Conservation (phyloP, 495 filamentous ascomycete species). For the Podospora conica region DNA sequence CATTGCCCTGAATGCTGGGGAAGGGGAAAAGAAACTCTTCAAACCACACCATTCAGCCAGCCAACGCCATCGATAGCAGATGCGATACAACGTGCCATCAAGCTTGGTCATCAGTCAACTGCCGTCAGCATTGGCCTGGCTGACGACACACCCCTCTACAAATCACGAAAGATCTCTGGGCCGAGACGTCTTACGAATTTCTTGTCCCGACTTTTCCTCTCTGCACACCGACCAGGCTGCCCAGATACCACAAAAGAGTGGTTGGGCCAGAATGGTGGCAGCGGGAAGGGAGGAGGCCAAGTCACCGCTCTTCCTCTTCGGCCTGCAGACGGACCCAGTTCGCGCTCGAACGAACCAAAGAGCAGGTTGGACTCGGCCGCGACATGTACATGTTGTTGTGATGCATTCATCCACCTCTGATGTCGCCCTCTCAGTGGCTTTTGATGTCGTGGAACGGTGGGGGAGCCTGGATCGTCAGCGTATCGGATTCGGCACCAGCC, state of each 20-base stretch:
- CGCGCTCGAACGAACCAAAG: background rate
- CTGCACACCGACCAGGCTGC: background rate
- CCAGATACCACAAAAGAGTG: background rate
- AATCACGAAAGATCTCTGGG: background rate
- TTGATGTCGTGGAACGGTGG: background rate
- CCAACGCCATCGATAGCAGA: background rate
- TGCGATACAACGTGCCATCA: too few relatives aligned
- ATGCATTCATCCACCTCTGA: background rate
- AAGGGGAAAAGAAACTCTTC: background rate
- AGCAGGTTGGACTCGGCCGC: background rate
- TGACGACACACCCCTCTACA: too few relatives aligned
- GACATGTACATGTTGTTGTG: background rate
- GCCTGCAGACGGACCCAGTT: background rate
- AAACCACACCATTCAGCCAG: background rate
- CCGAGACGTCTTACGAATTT: background rate
- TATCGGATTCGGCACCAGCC: background rate
- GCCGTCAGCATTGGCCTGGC: background rate
- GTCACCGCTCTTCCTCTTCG: background rate
- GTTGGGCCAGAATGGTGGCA: background rate
- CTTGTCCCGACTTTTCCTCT: background rate
- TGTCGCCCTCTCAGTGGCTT: background rate
- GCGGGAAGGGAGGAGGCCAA: background rate
- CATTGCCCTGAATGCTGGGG: background rate
- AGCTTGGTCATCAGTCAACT: background rate
- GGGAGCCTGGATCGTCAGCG: background rate